Base-by-base conservation (phyloP, 2,329 filamentous ascomycete genomes). In the Albophoma yamanashiensis region DNA sequence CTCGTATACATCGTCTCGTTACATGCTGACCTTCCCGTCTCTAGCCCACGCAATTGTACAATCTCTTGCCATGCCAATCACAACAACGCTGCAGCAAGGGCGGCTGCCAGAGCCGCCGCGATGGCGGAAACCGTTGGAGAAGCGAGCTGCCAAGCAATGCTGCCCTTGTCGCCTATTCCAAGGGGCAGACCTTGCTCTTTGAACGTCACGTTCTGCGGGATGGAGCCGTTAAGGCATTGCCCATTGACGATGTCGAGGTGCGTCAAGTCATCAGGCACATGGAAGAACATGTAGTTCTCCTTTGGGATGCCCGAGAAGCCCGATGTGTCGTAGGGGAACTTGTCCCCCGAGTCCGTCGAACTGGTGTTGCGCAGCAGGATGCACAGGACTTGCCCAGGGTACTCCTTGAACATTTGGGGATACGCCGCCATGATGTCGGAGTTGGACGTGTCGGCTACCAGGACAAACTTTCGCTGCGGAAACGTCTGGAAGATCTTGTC, bases 281-380 rank as follows among this genome's bases (percentile, higher is more conserved):
- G 75, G 78, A 93, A 92, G 75, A 93, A 92, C 89, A 92, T 92
- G 75, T 91, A 92, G 64, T 77, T 82, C 39, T 78, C 78, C 70
- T 87, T 82, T 57, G 87, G 81, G 52, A 92, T 69, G 3, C 76
- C 81, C 73, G 89, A 76, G 75, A 92, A 92, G 0, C 85, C 86
- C 27, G 77, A 78, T 0, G 89, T 92, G 67, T 92, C 81, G 72
- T 92, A 92, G 0, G 89, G 89, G 72, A 92, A 91, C 63, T 81
- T 79, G 70, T 90, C 84, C 1, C 77, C 79, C 0, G 72, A 64
- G 64, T 92, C 89, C 0, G 89, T 92, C 0, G 85, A 79, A 11
- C 81, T 84, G 0, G 88, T 90, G 73, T 92, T 92, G 59, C 89
- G 83, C 27, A 93, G 75, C 65, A 90, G 83, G 66, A 92, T 92